phyloP scores from a whole-genome alignment of 345 rosid species.

The Microcos paniculata region DNA sequence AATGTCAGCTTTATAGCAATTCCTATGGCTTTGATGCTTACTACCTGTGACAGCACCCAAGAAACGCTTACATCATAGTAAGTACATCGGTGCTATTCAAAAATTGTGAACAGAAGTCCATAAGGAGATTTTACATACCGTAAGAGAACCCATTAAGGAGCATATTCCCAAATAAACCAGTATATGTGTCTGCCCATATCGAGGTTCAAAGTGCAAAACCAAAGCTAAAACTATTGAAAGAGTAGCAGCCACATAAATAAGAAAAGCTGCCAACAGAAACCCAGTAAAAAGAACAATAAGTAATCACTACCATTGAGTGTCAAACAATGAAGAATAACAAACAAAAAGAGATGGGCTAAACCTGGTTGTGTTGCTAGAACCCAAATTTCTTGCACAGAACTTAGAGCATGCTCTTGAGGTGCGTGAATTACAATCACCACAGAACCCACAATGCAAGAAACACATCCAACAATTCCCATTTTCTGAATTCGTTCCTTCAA shows the following conservation, averaged over 20 bases:
- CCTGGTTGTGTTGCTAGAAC: conserved; percentile 82
- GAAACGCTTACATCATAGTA: neutral
- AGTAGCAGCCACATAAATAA: conserved; percentile 63
- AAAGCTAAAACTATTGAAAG: conserved; percentile 68
- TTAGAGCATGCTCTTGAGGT: conserved; percentile 80
- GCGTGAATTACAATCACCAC: conserved; percentile 87
- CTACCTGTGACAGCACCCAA: conserved; percentile 48
- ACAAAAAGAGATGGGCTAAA: conserved; percentile 14
- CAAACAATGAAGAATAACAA: conserved; percentile 9
- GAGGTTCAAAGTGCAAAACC: conserved; percentile 85
- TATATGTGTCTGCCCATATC: conserved; percentile 74
- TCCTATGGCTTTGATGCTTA: conserved; percentile 94
- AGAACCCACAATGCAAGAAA: conserved; percentile 84
- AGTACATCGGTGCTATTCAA: neutral
- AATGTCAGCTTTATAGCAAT: conserved; percentile 87
- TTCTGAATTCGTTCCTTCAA: conserved; percentile 68
- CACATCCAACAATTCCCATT: conserved; percentile 86
- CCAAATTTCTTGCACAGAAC: conserved; percentile 83
- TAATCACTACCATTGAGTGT: conserved; percentile 7
- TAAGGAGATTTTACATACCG: conserved; percentile 41
- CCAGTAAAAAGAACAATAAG: conserved; percentile 7
- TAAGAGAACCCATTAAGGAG: conserved; percentile 80
- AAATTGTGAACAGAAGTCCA: neutral
- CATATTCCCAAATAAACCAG: conserved; percentile 88
- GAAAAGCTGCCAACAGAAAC: conserved; percentile 63